Base-by-base conservation (phyloP, 1,139 yeast species). In the Sugiyamaella pinicola region DNA sequence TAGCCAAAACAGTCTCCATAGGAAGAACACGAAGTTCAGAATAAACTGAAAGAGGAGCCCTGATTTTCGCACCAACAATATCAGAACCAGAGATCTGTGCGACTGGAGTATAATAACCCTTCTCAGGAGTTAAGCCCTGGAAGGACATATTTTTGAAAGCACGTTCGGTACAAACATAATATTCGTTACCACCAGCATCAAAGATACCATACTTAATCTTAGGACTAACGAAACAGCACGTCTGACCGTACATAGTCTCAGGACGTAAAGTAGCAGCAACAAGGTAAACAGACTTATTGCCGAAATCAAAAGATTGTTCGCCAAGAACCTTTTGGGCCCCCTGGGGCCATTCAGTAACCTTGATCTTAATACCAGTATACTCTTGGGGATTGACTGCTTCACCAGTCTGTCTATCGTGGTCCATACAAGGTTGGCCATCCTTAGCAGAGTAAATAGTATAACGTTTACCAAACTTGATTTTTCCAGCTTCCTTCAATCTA, bases 401-500 rank as follows among this genome's bases (percentile, higher is more conserved):
- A 69, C 99, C 99, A 49, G 93, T 82, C 72, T 82, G 86, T 79
- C 99, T 86, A 74, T 93, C 99, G 73, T 93, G 99, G 73, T 93
- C 99, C 90, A 93, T 91, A 79, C 99, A 93, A 45, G 99, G 96
- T 77, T 93, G 99, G 57, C 97, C 97, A 74, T 93, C 99, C 75
- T 87, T 91, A 68, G 91, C 96, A 40, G 98, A 91, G 75, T 88
- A 93, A 64, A 93, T 89, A 61, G 99, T 95, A 78, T 90, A 89
- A 76, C 99, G 85, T 76, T 93, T 96, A 71, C 99, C 99, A 65
- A 93, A 93, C 77, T 91, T 93, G 74, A 93, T 90, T 75, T 90
- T 93, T 57, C 95, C 96, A 55, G 81, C 75, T 50, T 82, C 91
- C 76, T 84, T 87, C 69, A 95, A 82, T 69, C 87, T 81, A 75